These are phyloP conservation scores for Spatholobus suberectus DNA, from an alignment of 306 rosid species.

Conservation along the genomic window DNA sequence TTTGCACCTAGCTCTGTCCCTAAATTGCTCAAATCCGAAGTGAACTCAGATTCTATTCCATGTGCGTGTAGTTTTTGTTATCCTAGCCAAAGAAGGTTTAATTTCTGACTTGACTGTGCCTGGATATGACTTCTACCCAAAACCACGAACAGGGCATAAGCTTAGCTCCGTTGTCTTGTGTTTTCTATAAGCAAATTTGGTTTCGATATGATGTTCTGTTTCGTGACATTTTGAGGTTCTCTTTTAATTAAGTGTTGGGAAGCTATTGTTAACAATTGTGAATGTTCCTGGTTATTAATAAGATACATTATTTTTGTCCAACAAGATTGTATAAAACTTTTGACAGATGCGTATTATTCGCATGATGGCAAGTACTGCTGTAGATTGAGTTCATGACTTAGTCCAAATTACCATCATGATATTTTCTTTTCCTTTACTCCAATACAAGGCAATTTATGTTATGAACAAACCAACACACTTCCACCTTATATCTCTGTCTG, in stretches of 20 bases:
- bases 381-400: neutral
- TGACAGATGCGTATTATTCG: neutral
- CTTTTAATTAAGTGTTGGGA: neutral
- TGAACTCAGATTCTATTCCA: slow-evolving; percentile 3
- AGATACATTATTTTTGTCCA: neutral
- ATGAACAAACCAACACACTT: neutral
- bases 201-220: slow-evolving; percentile 12
- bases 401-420: neutral
- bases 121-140: slow-evolving; percentile 12
- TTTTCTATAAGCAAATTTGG: neutral
- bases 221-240: slow-evolving; percentile 22
- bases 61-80: neutral
- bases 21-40: neutral
- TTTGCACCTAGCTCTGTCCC: neutral
- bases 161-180: neutral
- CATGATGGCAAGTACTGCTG: neutral
- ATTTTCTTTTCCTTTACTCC: neutral
- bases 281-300: neutral
- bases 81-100: neutral
- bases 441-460: neutral
- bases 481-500: neutral
- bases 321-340: neutral
- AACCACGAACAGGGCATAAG: neutral
- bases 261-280: neutral
- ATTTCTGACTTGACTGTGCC: neutral